Evolutionary conservation across 164 flowering plant species (phyloP).

Genomic region (Dillenia suffruticosa): DNA sequence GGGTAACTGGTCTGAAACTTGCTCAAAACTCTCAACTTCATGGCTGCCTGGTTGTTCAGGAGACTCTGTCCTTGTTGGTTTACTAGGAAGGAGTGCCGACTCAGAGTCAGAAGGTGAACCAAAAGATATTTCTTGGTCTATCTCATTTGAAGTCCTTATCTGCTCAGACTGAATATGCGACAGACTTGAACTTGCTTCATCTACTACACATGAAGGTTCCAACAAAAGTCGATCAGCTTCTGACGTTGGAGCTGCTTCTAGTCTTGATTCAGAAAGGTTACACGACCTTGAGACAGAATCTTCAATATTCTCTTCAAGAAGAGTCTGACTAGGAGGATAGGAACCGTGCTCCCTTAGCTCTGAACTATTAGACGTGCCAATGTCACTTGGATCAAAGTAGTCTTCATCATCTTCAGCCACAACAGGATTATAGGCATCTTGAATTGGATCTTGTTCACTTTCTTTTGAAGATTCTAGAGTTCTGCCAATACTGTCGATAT

Average conservation of each 20-base stretch:
- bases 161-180: slow-evolving; percentile 4
- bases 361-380: too few species aligned
- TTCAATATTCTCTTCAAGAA: slow-evolving; percentile 1
- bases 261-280: slow-evolving; percentile 3
- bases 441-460: slow-evolving; percentile 12
- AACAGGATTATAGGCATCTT: not conserved
- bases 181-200: slow-evolving; percentile 4
- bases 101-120: slow-evolving; percentile 14
- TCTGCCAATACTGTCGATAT: not conserved
- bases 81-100: slow-evolving; percentile 10
- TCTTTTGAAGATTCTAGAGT: slow-evolving; percentile 7
- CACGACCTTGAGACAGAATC: slow-evolving; percentile 1
- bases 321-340: not conserved
- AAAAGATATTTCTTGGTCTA: slow-evolving; percentile 12
- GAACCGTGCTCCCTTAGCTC: too few species aligned
- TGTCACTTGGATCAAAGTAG: too few species aligned
- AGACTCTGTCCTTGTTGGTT: slow-evolving; percentile 16
- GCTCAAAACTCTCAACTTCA: slow-evolving; percentile 15
- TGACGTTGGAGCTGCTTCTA: not conserved
- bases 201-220: not conserved
- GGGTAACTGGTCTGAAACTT: slow-evolving; percentile 10
- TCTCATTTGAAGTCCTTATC: slow-evolving; percentile 4
- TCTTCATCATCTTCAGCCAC: too few species aligned
- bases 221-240: not conserved
- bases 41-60: slow-evolving; percentile 6